Conservation (phyloP, 1,139 yeast genomes). For the Waltiozyma sp. region DNA sequence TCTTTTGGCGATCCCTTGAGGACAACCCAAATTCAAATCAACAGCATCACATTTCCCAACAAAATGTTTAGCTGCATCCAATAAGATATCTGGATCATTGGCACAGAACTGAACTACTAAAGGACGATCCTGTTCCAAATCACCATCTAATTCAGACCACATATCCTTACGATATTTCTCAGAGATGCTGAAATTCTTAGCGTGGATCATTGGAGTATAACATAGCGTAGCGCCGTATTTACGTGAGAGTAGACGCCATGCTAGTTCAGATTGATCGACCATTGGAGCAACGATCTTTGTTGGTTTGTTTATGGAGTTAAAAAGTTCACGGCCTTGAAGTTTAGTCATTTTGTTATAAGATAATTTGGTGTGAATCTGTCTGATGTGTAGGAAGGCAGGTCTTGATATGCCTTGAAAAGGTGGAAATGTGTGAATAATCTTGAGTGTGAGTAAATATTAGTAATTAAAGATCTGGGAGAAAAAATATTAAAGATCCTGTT, state of each 20-base stretch:
- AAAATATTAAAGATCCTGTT: too few species aligned
- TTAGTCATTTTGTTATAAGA: slow-evolving; percentile 20
- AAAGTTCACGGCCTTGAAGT: slow-evolving; percentile 58
- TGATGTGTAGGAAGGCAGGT: not conserved
- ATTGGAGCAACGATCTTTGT: slow-evolving; percentile 90
- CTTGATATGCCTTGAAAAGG: too few species aligned
- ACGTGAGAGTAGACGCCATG: slow-evolving; percentile 86
- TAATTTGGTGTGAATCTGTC: not conserved
- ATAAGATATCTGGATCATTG: slow-evolving; percentile 75
- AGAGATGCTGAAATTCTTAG: slow-evolving; percentile 76
- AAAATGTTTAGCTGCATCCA: slow-evolving; percentile 74
- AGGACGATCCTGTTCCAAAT: slow-evolving; percentile 57
- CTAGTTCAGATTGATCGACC: slow-evolving; percentile 96
- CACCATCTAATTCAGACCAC: slow-evolving; percentile 74
- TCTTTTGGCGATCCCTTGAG: slow-evolving; percentile 91
- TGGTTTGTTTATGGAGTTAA: slow-evolving; percentile 61
- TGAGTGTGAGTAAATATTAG: too few species aligned
- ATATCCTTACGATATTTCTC: slow-evolving; percentile 69
- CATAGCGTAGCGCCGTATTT: slow-evolving; percentile 88
- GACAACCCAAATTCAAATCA: slow-evolving; percentile 92
- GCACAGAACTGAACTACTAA: slow-evolving; percentile 92
- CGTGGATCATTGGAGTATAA: slow-evolving; percentile 96
- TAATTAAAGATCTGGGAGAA: too few species aligned
- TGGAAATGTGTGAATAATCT: too few species aligned
- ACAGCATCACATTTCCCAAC: slow-evolving; percentile 89